Evolutionary conservation across 1,139 yeast species (phyloP).

Genomic region (Yamadazyma oceani): DNA sequence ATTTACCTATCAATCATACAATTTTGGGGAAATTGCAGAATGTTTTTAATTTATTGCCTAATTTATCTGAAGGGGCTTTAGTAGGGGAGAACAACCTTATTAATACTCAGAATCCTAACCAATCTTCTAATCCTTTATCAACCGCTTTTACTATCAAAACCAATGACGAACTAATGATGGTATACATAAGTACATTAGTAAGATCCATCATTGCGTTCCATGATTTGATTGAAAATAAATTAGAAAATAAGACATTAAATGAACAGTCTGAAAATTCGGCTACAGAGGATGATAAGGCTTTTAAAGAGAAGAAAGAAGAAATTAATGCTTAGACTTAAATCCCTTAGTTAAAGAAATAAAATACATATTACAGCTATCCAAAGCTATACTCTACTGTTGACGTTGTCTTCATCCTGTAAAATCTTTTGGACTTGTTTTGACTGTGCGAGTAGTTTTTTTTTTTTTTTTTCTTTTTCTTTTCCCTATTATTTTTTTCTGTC

Average conservation of each 20-base stretch:
- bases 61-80: constrained; percentile 43
- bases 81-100: constrained; percentile 5
- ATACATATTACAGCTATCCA: no score
- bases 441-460: no score
- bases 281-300: not conserved
- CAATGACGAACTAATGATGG: constrained; percentile 93
- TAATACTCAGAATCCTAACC: constrained; percentile 19
- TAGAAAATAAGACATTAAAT: constrained; percentile 65
- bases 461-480: no score
- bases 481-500: no score
- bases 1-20: constrained; percentile 84
- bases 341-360: not conserved
- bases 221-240: constrained; percentile 92
- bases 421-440: no score
- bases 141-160: constrained; percentile 89
- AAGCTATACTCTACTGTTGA: no score
- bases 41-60: constrained; percentile 89
- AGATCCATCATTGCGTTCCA: constrained; percentile 96
- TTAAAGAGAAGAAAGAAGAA: not conserved
- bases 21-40: constrained; percentile 93
- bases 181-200: constrained; percentile 85
- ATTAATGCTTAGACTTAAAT: not conserved
- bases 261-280: constrained; percentile 28
- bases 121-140: constrained; percentile 51
- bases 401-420: no score